Conservation (phyloP, 495 filamentous ascomycete species). For the Cercophora scortea region DNA sequence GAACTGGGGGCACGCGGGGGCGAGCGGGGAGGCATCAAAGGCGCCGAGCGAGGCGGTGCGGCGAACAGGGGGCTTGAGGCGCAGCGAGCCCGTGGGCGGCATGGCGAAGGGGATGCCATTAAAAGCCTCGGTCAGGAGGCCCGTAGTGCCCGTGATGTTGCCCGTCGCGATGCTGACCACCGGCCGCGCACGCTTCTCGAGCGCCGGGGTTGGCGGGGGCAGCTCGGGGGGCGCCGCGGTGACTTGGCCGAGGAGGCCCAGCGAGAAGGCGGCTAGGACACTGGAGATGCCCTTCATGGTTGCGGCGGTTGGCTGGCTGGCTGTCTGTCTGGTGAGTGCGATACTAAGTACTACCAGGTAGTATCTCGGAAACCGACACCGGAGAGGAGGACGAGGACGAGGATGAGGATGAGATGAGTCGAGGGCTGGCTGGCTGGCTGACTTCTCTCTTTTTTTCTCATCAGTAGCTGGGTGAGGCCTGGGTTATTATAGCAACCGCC, state of each 20-base stretch:
- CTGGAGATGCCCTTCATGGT: slow-evolving; percentile 23
- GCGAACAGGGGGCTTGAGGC: slow-evolving; percentile 36
- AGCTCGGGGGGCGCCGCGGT: slow-evolving; percentile 23
- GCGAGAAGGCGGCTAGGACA: slow-evolving; percentile 8
- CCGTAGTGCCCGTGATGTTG: slow-evolving; percentile 39
- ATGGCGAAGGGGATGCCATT: slow-evolving; percentile 42
- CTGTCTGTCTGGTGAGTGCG: too few species aligned
- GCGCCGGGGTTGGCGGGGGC: slow-evolving; percentile 19
- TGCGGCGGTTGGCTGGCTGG: too few species aligned
- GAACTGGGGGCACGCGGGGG: slow-evolving; percentile 50
- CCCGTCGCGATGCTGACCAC: slow-evolving; percentile 42
- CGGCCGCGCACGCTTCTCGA: slow-evolving; percentile 32
- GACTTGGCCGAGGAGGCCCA: slow-evolving; percentile 17
- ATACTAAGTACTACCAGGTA: too few species aligned
- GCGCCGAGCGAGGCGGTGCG: slow-evolving; percentile 36
- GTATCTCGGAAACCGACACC: too few species aligned
- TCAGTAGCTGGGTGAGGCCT: too few species aligned
- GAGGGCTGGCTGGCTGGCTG: too few species aligned
- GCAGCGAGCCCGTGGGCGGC: slow-evolving; percentile 32
- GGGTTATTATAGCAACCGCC: too few species aligned
- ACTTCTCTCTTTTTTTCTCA: too few species aligned
- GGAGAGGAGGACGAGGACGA: too few species aligned
- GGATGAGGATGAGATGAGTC: too few species aligned
- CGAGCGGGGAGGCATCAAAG: slow-evolving; percentile 40
- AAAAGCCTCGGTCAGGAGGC: slow-evolving; percentile 30